Percentiles rank a stretch among this genome's conserved stretches.
phyloP scores from a whole-genome alignment of 768 basidiomycete genomes.

The Lenzites betulinus region DNA sequence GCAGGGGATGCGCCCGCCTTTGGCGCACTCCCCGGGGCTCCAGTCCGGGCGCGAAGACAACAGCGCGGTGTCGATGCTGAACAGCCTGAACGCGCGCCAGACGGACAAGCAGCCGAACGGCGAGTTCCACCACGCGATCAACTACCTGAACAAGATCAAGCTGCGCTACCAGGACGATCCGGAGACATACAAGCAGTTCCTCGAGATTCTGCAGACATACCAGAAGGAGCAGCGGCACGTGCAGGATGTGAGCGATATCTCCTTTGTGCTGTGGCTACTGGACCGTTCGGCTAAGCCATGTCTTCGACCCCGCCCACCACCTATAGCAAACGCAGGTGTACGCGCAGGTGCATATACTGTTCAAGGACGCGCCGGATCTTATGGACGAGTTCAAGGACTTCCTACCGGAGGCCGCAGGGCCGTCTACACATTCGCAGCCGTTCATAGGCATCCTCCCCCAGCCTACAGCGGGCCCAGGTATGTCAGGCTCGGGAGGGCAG shows the following conservation, averaged over 20 bases:
- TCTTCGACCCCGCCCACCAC: too few relatives aligned
- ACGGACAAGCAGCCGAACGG: conserved; percentile 34
- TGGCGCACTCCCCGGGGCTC: conserved; percentile 45
- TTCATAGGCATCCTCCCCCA: conserved; percentile 55
- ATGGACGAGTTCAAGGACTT: conserved; percentile 83
- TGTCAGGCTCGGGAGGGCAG: conserved; percentile 31
- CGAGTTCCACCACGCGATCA: conserved; percentile 93
- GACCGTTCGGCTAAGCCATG: neutral
- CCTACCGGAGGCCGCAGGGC: conserved; percentile 62
- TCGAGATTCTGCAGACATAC: conserved; percentile 87
- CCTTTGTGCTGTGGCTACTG: neutral
- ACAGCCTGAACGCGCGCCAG: conserved; percentile 44
- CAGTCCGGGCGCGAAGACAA: conserved; percentile 24
- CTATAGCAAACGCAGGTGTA: conserved; percentile 66
- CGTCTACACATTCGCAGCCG: conserved; percentile 41
- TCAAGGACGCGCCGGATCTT: conserved; percentile 80
- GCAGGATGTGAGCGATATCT: conserved; percentile 60
- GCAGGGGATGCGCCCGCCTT: conserved; percentile 32
- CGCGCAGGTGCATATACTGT: conserved; percentile 76
- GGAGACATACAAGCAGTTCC: conserved; percentile 90
- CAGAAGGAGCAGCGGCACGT: conserved; percentile 75
- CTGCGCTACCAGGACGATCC: conserved; percentile 83
- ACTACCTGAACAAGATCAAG: conserved; percentile 99
- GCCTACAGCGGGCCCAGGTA: conserved; percentile 39
- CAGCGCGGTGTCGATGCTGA: conserved; percentile 60